A percentile compares a stretch with the other conserved stretches of the same genome.
Conservation (phyloP, 1,139 yeast genomes). For the Nakaseomyces delphensis region DNA sequence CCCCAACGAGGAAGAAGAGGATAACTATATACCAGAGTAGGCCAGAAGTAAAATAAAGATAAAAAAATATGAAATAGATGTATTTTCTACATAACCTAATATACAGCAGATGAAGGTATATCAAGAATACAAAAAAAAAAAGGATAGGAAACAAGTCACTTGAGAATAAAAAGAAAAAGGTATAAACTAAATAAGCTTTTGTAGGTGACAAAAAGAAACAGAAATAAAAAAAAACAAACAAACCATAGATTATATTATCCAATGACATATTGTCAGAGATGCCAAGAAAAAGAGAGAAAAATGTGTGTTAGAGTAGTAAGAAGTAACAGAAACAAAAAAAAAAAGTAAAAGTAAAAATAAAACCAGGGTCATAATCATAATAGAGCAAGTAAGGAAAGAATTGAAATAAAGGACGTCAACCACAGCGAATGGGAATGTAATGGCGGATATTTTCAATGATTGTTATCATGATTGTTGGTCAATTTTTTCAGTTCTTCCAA, state of each 20-base stretch:
- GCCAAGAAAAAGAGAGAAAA: neutral
- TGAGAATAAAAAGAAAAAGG: too few relatives aligned
- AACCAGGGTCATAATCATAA: neutral
- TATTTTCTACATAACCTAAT: too few relatives aligned
- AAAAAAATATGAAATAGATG: neutral
- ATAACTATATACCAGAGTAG: slow-evolving; percentile 17
- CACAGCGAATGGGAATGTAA: neutral
- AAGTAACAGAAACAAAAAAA: neutral
- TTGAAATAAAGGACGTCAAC: too few relatives aligned
- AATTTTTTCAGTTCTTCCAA: slow-evolving; percentile 30
- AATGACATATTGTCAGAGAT: neutral
- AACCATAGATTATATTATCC: neutral
- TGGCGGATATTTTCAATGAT: neutral
- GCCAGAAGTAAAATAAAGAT: neutral
- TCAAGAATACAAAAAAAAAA: too few relatives aligned
- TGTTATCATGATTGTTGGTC: slow-evolving; percentile 7
- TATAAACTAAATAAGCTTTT: too few relatives aligned
- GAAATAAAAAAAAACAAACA: neutral
- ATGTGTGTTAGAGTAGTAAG: neutral
- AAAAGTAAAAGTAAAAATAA: neutral
- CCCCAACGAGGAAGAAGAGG: slow-evolving; percentile 15
- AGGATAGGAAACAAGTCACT: too few relatives aligned
- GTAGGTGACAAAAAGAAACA: neutral
- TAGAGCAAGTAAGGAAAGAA: neutral
- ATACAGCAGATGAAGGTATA: too few relatives aligned